Base-by-base conservation (phyloP, 805 yeast genomes). In the Candida maris region DNA sequence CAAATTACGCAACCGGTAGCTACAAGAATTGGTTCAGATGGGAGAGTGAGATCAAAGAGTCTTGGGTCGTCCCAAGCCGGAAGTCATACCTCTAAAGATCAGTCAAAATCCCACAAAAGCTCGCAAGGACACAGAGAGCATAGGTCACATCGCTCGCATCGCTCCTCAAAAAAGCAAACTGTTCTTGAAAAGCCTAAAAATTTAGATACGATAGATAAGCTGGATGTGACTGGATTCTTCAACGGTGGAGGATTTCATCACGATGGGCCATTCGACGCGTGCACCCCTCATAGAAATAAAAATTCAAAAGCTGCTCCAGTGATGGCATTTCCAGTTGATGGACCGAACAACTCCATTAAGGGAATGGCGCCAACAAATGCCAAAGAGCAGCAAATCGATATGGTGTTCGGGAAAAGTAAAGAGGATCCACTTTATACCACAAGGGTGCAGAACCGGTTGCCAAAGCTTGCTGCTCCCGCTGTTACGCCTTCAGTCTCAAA, bases 181-280 rank as follows among this genome's bases (percentile, higher is more conserved):
- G 60, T 70, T 39, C 68, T 65, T 54, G 65, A 65, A 52, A 69
- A 76, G 48, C 73, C 88, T 10, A 79, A 80, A 50, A 85, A 88
- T 49, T 80, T 89, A 38, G 98, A 91, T 55, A 86, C 94, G 4
- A 93, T 93, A 50, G 98, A 93, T 65, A 85, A 85, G 62, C 71
- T 93, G 53, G 98, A 93, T 61, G 98, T 91, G 31, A 89, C 97
- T 9, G 97, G 96, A 1, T 73, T 89, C 44, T 89, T 85, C 57
- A 97, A 96, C 18, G 81, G 85, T 32, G 86, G 87, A 13, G 86
- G 94, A 2, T 93, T 93, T 72, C 98, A 93, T 62, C 97, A 93
- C 61, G 98, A 93, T 64, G 98, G 98, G 9, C 98, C 98, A 12
- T 93, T 93, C 59, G 98, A 93, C 59, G 98, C 98, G 1, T 91